Percentiles rank a stretch among this genome's conserved stretches.
Evolutionary conservation across 257 asterid genomes (phyloP).

Genomic region (Leonotis leonurus): DNA sequence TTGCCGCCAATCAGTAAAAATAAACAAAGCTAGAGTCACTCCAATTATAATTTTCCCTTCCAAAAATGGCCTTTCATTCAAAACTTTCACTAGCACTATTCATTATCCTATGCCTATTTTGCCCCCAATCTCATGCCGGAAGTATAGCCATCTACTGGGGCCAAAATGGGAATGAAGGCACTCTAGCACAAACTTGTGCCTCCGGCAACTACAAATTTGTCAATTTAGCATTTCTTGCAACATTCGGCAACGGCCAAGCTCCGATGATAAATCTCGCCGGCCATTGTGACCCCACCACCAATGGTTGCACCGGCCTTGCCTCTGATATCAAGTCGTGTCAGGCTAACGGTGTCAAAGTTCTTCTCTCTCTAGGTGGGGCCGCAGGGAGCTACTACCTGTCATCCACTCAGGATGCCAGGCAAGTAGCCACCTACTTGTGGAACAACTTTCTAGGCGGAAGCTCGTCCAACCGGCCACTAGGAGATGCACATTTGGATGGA

Average conservation of each 20-base stretch:
- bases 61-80: background rate
- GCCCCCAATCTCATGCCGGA: constrained; percentile 12
- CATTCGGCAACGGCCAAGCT: constrained; percentile 30
- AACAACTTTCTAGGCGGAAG: constrained; percentile 39
- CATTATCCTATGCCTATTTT: constrained; percentile 13
- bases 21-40: background rate
- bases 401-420: constrained; percentile 30
- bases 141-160: constrained; percentile 28
- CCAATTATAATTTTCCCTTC: background rate
- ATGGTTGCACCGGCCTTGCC: constrained; percentile 28
- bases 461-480: constrained; percentile 31
- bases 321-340: constrained; percentile 38
- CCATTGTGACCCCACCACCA: constrained; percentile 39
- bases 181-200: constrained; percentile 31
- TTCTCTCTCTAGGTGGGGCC: constrained; percentile 38
- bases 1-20: background rate
- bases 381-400: constrained; percentile 31
- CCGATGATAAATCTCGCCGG: constrained; percentile 39
- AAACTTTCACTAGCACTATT: background rate
- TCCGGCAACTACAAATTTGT: constrained; percentile 24
- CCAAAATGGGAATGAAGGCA: constrained; percentile 34
- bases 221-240: constrained; percentile 33
- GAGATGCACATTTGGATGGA: constrained; percentile 36
- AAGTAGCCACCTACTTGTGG: constrained; percentile 40
- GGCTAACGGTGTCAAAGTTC: constrained; percentile 31